These are phyloP conservation scores for Podospora pseudopauciseta DNA, from an alignment of 495 filamentous ascomycete species.

Conservation along the genomic window DNA sequence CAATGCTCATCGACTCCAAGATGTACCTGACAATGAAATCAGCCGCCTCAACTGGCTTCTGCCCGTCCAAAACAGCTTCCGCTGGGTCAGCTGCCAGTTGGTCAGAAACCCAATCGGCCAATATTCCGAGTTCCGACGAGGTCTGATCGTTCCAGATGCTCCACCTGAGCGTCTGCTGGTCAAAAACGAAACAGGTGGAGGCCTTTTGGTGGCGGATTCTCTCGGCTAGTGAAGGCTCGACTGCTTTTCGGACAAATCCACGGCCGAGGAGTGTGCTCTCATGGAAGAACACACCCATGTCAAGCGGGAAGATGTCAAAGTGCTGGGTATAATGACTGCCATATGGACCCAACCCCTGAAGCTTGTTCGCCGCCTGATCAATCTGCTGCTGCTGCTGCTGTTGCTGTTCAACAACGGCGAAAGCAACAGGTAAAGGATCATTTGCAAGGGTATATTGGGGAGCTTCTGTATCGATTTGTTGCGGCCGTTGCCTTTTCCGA, in stretches of 20 bases:
- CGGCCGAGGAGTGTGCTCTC: slow-evolving; percentile 71
- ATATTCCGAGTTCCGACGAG: slow-evolving; percentile 62
- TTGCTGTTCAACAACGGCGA: slow-evolving; percentile 13
- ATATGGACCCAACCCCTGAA: slow-evolving; percentile 54
- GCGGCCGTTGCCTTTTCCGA: slow-evolving; percentile 51
- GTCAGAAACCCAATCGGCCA: slow-evolving; percentile 55
- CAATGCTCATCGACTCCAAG: slow-evolving; percentile 35
- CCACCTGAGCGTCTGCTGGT: slow-evolving; percentile 57
- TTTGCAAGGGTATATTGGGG: slow-evolving; percentile 49
- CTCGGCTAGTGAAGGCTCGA: slow-evolving; percentile 35
- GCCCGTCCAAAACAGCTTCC: slow-evolving; percentile 1
- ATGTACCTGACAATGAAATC: slow-evolving; percentile 44
- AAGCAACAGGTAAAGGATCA: slow-evolving; percentile 41
- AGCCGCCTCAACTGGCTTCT: slow-evolving; percentile 28
- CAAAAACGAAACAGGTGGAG: slow-evolving; percentile 40
- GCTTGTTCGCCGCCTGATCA: slow-evolving; percentile 35
- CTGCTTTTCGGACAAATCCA: slow-evolving; percentile 57
- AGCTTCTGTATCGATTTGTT: slow-evolving; percentile 47
- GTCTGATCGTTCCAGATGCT: slow-evolving; percentile 65
- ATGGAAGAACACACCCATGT: slow-evolving; percentile 69
- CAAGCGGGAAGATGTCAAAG: slow-evolving; percentile 69
- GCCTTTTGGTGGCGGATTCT: slow-evolving; percentile 28
- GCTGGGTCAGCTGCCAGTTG: slow-evolving; percentile 25
- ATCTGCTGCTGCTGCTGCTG: slow-evolving; percentile 29
- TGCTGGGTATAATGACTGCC: slow-evolving; percentile 67